phyloP scores from a whole-genome alignment of 441 rosid species.

The Rhodomyrtus psidioides region DNA sequence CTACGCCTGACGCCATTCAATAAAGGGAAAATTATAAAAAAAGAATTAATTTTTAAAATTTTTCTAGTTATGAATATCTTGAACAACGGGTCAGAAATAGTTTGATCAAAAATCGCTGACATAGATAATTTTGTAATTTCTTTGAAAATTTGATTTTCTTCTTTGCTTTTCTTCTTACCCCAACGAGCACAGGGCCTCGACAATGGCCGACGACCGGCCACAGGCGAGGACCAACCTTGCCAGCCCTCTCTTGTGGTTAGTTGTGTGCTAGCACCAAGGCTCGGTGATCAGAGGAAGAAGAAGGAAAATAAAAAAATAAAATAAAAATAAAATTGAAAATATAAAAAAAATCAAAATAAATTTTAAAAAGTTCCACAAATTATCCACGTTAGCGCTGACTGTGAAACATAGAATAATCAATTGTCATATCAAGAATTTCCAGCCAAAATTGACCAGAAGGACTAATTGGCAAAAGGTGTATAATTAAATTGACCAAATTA shows the following conservation, averaged over 20 bases:
- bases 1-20: not conserved
- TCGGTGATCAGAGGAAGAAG: not conserved
- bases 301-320: too few relatives aligned
- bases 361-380: too few relatives aligned
- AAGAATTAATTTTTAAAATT: too few relatives aligned
- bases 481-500: too few relatives aligned
- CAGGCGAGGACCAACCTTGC: not conserved
- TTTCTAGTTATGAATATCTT: too few relatives aligned
- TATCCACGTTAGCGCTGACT: accelerated
- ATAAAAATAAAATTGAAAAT: too few relatives aligned
- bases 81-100: accelerated
- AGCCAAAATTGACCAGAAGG: too few relatives aligned
- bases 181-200: accelerated
- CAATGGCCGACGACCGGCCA: not conserved
- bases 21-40: too few relatives aligned
- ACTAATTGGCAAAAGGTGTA: not conserved
- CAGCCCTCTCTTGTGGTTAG: too few relatives aligned
- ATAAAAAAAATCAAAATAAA: too few relatives aligned
- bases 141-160: too few relatives aligned
- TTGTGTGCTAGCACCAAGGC: not conserved
- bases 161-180: not conserved
- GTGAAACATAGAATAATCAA: accelerated
- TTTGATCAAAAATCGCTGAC: not conserved
- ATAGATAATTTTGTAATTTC: too few relatives aligned
- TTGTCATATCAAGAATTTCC: accelerated